Conservation (phyloP, 1,139 yeast species). For the Hemisphaericaspora xylanilytica region DNA sequence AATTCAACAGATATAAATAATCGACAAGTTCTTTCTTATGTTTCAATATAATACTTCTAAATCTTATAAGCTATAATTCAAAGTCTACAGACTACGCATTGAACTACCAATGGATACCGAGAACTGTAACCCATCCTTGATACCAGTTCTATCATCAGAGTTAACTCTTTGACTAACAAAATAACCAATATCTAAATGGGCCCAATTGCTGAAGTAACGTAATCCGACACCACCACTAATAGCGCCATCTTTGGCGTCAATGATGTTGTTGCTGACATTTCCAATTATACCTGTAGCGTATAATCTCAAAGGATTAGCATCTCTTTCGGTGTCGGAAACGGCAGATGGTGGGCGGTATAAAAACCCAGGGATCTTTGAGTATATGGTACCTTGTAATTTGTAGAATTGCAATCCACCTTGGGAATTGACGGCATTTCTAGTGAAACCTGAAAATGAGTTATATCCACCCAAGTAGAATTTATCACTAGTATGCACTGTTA, state of each 20-base stretch:
- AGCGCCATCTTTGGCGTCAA: slow-evolving; percentile 25
- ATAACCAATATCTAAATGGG: slow-evolving; percentile 49
- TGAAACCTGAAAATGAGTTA: slow-evolving; percentile 38
- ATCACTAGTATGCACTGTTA: slow-evolving; percentile 44
- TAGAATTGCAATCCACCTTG: slow-evolving; percentile 44
- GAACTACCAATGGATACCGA: slow-evolving; percentile 47
- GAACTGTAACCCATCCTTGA: slow-evolving; percentile 48
- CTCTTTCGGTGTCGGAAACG: slow-evolving; percentile 14
- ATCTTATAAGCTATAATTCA: too few relatives aligned
- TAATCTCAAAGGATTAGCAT: slow-evolving; percentile 42
- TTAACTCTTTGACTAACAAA: slow-evolving; percentile 33
- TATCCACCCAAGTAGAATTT: slow-evolving; percentile 50
- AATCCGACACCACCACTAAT: slow-evolving; percentile 44
- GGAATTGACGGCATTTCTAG: slow-evolving; percentile 35
- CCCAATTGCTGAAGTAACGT: slow-evolving; percentile 43
- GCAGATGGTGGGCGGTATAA: slow-evolving; percentile 16
- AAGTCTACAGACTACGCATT: slow-evolving; percentile 16
- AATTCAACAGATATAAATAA: not conserved
- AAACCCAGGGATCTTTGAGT: slow-evolving; percentile 36
- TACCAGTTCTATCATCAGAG: slow-evolving; percentile 24
- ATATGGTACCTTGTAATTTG: slow-evolving; percentile 34
- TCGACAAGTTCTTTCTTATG: not conserved
- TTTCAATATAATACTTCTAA: too few relatives aligned
- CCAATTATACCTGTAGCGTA: slow-evolving; percentile 38
- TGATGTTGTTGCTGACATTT: slow-evolving; percentile 30